phyloP scores from a whole-genome alignment of 352 stramenopile genomes.

The Pythium chondricola region DNA sequence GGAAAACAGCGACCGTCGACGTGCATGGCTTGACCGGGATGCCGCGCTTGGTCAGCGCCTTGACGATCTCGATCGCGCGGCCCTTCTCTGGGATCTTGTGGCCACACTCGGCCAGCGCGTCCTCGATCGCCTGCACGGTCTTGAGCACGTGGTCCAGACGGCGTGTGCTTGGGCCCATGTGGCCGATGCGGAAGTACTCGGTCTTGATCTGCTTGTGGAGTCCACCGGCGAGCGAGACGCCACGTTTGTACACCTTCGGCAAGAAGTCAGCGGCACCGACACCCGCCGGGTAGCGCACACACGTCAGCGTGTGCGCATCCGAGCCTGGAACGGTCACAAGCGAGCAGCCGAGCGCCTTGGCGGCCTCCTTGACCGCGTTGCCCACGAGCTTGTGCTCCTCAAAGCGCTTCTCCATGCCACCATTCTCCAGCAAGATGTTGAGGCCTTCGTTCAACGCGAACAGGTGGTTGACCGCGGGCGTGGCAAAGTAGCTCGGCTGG shows the following conservation, averaged over 20 bases:
- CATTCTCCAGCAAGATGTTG: slow-evolving; percentile 64
- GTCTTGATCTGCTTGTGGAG: slow-evolving; percentile 81
- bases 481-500: slow-evolving; percentile 72
- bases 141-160: slow-evolving; percentile 70
- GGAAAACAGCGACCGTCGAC: slow-evolving; percentile 29
- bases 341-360: slow-evolving; percentile 51
- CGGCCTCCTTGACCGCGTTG: slow-evolving; percentile 59
- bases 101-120: slow-evolving; percentile 62
- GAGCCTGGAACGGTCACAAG: slow-evolving; percentile 46
- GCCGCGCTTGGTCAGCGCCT: slow-evolving; percentile 31
- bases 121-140: slow-evolving; percentile 67
- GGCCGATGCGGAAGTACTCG: slow-evolving; percentile 80
- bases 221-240: slow-evolving; percentile 64
- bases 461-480: slow-evolving; percentile 71
- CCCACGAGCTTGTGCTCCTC: slow-evolving; percentile 52
- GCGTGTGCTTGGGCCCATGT: slow-evolving; percentile 77
- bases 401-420: slow-evolving; percentile 75
- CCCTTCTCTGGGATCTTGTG: slow-evolving; percentile 52
- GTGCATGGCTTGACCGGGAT: slow-evolving; percentile 52
- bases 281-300: slow-evolving; percentile 63
- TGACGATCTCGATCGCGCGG: slow-evolving; percentile 49
- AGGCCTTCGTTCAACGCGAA: slow-evolving; percentile 64
- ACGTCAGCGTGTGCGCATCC: slow-evolving; percentile 66
- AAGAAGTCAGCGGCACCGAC: slow-evolving; percentile 61
- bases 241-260: slow-evolving; percentile 61